A percentile compares a stretch with the other conserved stretches of the same genome.
These are phyloP conservation scores for Phyllostachys edulis DNA, from an alignment of 176 grass and related monocot genomes.

Conservation along the genomic window DNA sequence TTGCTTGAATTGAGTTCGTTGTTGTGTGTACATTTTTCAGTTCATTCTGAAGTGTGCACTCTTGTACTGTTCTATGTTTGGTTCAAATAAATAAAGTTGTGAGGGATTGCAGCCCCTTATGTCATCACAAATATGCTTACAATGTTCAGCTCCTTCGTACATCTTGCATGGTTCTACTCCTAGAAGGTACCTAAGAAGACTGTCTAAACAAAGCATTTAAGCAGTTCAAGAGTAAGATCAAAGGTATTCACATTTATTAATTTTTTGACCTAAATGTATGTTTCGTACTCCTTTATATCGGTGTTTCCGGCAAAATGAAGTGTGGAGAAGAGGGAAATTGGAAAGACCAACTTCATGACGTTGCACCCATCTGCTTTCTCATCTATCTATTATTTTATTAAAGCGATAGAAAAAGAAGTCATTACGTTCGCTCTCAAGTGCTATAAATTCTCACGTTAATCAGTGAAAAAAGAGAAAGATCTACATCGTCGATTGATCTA, in stretches of 20 bases:
- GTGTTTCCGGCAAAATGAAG: background rate
- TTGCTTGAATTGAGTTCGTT: background rate
- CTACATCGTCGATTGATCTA: no score
- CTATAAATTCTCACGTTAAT: no score
- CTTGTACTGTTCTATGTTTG: slow-evolving; percentile 16
- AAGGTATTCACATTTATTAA: background rate
- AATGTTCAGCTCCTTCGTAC: background rate
- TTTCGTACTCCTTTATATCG: background rate
- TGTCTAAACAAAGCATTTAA: background rate
- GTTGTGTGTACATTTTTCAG: background rate
- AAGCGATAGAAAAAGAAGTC: no score
- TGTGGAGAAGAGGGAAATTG: background rate
- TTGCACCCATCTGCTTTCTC: background rate
- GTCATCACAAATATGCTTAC: background rate
- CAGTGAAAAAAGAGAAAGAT: no score
- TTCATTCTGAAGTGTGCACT: slow-evolving; percentile 4
- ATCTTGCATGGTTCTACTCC: background rate
- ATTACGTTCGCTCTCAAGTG: no score
- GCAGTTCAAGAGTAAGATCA: background rate
- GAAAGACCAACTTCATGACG: background rate
- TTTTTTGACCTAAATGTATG: background rate
- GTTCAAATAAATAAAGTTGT: slow-evolving; percentile 38
- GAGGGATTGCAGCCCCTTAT: background rate
- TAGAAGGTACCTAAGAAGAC: background rate
- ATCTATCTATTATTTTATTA: no score